phyloP scores from a whole-genome alignment of 345 rosid species.

The Eucalyptus tenuipes region DNA sequence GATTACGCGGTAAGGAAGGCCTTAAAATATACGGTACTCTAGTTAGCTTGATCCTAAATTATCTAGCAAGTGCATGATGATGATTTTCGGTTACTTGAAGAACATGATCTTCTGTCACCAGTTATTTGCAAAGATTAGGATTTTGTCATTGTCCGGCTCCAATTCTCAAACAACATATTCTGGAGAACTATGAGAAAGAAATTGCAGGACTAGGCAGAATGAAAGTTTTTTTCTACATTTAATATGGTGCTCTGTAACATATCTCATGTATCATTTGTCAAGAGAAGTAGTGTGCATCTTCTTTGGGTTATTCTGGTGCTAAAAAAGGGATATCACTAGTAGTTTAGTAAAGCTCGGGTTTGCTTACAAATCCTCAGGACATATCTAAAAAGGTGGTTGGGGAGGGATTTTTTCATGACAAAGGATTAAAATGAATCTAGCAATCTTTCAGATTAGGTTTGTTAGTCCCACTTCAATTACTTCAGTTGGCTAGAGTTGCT shows the following conservation, averaged over 20 bases:
- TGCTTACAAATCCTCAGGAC: background rate
- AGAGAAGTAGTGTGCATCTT: background rate
- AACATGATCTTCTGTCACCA: background rate
- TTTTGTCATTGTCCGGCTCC: background rate
- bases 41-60: background rate
- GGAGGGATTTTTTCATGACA: background rate
- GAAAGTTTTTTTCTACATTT: background rate
- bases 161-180: background rate
- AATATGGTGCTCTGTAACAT: background rate
- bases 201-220: background rate
- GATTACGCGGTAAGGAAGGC: conserved; percentile 35
- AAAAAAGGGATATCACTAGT: background rate
- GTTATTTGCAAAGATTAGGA: background rate
- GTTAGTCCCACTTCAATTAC: background rate
- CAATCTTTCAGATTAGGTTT: background rate
- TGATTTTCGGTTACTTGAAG: background rate
- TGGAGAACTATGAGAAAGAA: background rate
- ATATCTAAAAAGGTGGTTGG: background rate
- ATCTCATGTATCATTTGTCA: background rate
- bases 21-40: background rate
- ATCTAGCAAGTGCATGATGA: background rate
- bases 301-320: background rate
- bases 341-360: background rate
- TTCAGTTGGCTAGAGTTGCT: background rate
- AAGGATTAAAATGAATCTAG: background rate